Evolutionary conservation across 2,329 filamentous ascomycete species (phyloP).

Genomic region (Pleomassaria siparia): DNA sequence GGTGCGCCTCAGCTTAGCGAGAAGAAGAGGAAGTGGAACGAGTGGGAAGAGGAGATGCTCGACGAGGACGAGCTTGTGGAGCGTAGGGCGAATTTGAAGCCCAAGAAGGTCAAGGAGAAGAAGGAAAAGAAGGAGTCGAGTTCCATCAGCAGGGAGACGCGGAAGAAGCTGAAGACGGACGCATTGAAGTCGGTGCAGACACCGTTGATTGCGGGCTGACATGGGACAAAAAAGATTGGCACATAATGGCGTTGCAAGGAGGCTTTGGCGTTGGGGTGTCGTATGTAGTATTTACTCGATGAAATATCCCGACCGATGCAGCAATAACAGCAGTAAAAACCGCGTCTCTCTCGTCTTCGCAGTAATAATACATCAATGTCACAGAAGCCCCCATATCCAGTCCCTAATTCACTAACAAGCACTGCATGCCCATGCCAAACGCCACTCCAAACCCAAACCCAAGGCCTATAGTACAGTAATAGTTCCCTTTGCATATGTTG

Average conservation of each 20-base stretch:
- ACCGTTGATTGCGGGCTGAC: constrained; percentile 29
- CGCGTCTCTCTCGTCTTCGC: not conserved
- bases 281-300: not conserved
- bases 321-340: too few relatives aligned
- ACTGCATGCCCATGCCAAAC: not conserved
- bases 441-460: not conserved
- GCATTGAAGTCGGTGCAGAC: constrained; percentile 48
- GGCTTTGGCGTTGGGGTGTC: not conserved
- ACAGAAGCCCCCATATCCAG: too few relatives aligned
- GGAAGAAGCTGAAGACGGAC: constrained; percentile 53
- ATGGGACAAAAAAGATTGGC: not conserved
- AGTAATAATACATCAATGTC: not conserved
- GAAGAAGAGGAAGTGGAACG: constrained; percentile 42
- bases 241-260: constrained; percentile 1
- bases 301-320: not conserved
- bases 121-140: constrained; percentile 35
- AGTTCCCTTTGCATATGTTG: not conserved
- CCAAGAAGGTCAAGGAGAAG: constrained; percentile 34
- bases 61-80: constrained; percentile 37
- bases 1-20: constrained; percentile 27
- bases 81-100: constrained; percentile 26
- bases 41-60: constrained; percentile 41
- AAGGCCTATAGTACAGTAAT: not conserved
- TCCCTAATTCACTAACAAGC: not conserved
- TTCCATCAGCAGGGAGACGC: constrained; percentile 49